Evolutionary conservation across 805 yeast genomes (phyloP).

Genomic region (Candida parachauliodes): DNA sequence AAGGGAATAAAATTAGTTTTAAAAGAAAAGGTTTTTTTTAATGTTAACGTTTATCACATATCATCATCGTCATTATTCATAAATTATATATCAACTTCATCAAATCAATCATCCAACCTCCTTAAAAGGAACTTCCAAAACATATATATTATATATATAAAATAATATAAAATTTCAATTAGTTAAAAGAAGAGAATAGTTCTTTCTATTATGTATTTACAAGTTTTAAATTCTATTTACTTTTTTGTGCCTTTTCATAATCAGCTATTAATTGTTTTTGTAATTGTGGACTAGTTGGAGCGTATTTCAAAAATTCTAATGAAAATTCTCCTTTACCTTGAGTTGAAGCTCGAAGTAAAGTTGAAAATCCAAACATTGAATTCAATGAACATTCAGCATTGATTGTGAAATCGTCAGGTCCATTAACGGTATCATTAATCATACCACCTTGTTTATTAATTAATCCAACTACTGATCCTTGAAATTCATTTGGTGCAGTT

Average conservation of each 20-base stretch:
- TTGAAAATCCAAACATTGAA: constrained; percentile 94
- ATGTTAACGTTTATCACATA: constrained; percentile 12
- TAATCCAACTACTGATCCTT: constrained; percentile 86
- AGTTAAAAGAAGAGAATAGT: background rate
- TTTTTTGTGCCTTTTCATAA: constrained; percentile 40
- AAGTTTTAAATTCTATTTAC: constrained; percentile 4
- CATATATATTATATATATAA: constrained; percentile 1
- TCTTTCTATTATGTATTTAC: constrained; percentile 3
- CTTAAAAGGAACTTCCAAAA: background rate
- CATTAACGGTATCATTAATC: constrained; percentile 90
- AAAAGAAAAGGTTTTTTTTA: constrained; percentile 22
- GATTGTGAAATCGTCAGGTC: constrained; percentile 89
- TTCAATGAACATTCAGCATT: constrained; percentile 95
- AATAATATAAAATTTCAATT: constrained; percentile 5
- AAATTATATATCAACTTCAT: background rate
- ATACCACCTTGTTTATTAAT: constrained; percentile 90
- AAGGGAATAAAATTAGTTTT: constrained; percentile 8
- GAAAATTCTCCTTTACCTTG: constrained; percentile 99
- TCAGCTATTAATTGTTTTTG: constrained; percentile 89
- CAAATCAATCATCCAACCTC: constrained; percentile 1
- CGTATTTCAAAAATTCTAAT: constrained; percentile 87
- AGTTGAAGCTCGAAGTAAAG: constrained; percentile 90
- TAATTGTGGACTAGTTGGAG: constrained; percentile 85
- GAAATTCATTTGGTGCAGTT: constrained; percentile 95
- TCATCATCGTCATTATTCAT: background rate